Conservation (phyloP, 441 rosid genomes). For the Erysimum pusillum region DNA sequence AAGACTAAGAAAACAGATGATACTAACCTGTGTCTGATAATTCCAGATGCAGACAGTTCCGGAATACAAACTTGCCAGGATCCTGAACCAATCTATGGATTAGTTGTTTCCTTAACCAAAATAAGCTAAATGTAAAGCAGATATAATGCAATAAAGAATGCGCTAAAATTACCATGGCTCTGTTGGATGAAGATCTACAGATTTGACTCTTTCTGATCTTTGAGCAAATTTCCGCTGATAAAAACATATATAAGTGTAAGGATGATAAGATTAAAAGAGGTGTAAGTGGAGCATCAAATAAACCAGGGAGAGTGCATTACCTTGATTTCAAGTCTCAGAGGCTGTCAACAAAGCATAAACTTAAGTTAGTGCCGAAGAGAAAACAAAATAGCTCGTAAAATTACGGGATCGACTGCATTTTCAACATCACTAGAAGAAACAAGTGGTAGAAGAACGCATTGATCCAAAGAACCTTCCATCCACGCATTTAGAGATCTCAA, state of each 20-base stretch:
- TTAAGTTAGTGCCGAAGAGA: conserved; percentile 29
- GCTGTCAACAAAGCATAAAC: conserved; percentile 55
- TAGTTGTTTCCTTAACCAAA: not conserved
- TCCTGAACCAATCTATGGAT: conserved; percentile 57
- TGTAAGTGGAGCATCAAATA: conserved; percentile 22
- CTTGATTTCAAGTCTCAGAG: conserved; percentile 75
- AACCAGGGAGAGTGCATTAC: conserved; percentile 44
- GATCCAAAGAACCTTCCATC: not conserved
- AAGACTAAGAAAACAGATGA: conserved; percentile 15
- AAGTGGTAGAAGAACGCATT: not conserved
- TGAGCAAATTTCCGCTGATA: conserved; percentile 78
- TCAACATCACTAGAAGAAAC: conserved; percentile 2
- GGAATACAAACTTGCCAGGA: conserved; percentile 77
- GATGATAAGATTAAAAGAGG: conserved; percentile 4
- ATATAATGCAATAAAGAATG: conserved; percentile 11
- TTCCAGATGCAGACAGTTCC: conserved; percentile 91
- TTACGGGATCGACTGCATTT: not conserved
- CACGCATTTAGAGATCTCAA: conserved; percentile 2
- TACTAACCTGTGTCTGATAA: conserved; percentile 74
- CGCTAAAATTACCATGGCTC: conserved; percentile 80
- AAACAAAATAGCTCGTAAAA: conserved; percentile 4
- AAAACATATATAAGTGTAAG: no score
- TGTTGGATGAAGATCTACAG: conserved; percentile 90
- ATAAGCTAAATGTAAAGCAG: not conserved
- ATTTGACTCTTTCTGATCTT: conserved; percentile 86